Base-by-base conservation (phyloP, 2,329 filamentous ascomycete species). In the Aureobasidium leucospermi region DNA sequence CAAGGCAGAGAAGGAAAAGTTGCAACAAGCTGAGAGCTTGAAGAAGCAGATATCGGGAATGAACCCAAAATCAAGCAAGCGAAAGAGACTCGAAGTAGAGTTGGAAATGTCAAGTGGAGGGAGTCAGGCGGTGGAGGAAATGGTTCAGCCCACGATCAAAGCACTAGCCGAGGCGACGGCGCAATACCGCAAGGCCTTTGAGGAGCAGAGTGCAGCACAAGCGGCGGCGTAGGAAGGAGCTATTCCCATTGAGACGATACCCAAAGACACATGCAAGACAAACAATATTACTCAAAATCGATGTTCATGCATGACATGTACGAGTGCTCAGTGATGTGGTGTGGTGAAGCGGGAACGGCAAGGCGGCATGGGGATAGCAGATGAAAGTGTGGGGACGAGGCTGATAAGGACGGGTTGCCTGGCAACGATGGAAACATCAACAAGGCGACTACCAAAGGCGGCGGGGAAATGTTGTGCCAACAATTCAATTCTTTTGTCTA, bases 1-100 rank as follows among this genome's bases (percentile, higher is more conserved):
- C 13, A 86, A 90, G 66, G 94, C 94, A 0, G 92, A 96, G 68
- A 78, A 78, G 58, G 88, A 89, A 63, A 82, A 89, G 32, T 78
- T 85, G 55, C 79, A 81, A n/a, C 79, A 84, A 57, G 82, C 95
- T 15, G 82, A 84, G 43, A 80, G 78, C 55, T 77, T 85, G 62
- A 90, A 87, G 73, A 80, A 82, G 64, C 85, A 91, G 66, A 87
- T 90, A 15, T 81, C 86, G 56, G 83, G 87, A 59, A 78, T 88
- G 60, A 87, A 85, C 65, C 80, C 88, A 67, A 81, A 81, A 63
- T 94, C 90, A 0, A 85, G 87, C 6, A 89, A 87, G 74, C 89
- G 87, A 73, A 78, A 87, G 29, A 83, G 82, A 61, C 51, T 70
- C 8, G 68, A 71, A 52, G 85, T 88, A 71, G 88, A 89, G 68